phyloP scores from a whole-genome alignment of 768 basidiomycete genomes.

The Collybia sordida region DNA sequence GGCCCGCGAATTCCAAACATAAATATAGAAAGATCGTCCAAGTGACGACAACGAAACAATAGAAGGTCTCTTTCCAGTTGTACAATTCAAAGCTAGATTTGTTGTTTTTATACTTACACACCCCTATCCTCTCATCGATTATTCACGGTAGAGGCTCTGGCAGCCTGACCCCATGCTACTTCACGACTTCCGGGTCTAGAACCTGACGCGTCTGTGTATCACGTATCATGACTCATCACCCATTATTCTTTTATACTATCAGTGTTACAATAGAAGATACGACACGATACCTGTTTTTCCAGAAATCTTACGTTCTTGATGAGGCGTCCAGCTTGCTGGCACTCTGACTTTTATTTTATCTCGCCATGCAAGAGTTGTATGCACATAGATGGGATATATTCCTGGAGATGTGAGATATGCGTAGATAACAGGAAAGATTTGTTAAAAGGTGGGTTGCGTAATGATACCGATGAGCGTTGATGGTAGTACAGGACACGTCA shows the following conservation, averaged over 20 bases:
- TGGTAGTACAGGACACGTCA: conserved; percentile 9
- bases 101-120: conserved; percentile 10
- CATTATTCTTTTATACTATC: too few relatives aligned
- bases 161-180: conserved; percentile 5
- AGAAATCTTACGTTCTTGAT: too few relatives aligned
- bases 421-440: conserved; percentile 2
- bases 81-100: conserved; percentile 10
- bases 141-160: conserved; percentile 5
- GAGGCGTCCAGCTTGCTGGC: neutral
- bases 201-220: too few relatives aligned
- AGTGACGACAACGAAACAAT: conserved; percentile 13
- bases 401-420: conserved; percentile 2
- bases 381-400: neutral
- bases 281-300: too few relatives aligned
- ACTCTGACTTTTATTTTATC: neutral
- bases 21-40: conserved; percentile 10
- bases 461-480: neutral
- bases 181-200: conserved; percentile 1
- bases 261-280: too few relatives aligned
- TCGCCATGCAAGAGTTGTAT: neutral
- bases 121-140: conserved; percentile 1
- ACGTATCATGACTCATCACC: too few relatives aligned
- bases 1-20: conserved; percentile 1
- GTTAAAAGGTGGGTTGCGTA: neutral
- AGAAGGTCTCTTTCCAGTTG: conserved; percentile 13